phyloP scores from a whole-genome alignment of 2,329 filamentous ascomycete genomes.

The Ophiostoma fasciatum region DNA sequence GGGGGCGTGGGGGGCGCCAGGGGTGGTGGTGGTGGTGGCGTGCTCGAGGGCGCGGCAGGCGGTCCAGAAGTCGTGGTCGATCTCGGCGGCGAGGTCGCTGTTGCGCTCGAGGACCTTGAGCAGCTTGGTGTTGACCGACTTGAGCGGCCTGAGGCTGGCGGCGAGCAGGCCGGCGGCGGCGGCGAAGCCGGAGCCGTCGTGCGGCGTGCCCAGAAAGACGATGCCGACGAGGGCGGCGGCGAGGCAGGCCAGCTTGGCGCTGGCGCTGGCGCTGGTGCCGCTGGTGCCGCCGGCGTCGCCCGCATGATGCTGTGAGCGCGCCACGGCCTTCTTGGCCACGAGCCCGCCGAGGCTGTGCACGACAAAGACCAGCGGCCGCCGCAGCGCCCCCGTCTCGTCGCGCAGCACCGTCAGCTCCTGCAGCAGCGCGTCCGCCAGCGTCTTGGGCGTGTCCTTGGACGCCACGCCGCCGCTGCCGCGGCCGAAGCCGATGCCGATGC shows the following conservation, averaged over 20 bases:
- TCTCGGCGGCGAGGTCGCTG: background rate
- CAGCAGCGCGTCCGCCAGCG: slow-evolving; percentile 1
- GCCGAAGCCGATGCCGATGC: too few relatives aligned
- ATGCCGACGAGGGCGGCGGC: background rate
- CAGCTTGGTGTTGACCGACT: background rate
- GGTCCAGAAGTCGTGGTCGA: slow-evolving; percentile 2
- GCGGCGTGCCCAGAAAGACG: slow-evolving; percentile 4
- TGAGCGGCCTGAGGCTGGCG: background rate
- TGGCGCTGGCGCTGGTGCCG: too few relatives aligned
- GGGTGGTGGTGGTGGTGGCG: background rate
- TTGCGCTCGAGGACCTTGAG: background rate
- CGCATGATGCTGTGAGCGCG: background rate
- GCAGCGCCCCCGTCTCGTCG: background rate
- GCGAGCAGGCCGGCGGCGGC: background rate
- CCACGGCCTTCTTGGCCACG: slow-evolving; percentile 8
- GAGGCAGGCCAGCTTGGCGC: background rate
- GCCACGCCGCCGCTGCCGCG: too few relatives aligned
- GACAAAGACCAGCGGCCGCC: slow-evolving; percentile 1
- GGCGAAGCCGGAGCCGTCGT: slow-evolving; percentile 2
- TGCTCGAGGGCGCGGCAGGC: background rate
- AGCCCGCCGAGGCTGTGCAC: slow-evolving; percentile 19
- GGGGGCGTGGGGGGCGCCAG: too few relatives aligned
- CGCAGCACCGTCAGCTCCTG: background rate
- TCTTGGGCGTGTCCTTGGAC: background rate
- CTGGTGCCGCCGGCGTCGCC: too few relatives aligned